Percentiles rank a stretch among this genome's conserved stretches.
phyloP scores from a whole-genome alignment of 2,329 filamentous ascomycete species.

The Cercospora sesami region DNA sequence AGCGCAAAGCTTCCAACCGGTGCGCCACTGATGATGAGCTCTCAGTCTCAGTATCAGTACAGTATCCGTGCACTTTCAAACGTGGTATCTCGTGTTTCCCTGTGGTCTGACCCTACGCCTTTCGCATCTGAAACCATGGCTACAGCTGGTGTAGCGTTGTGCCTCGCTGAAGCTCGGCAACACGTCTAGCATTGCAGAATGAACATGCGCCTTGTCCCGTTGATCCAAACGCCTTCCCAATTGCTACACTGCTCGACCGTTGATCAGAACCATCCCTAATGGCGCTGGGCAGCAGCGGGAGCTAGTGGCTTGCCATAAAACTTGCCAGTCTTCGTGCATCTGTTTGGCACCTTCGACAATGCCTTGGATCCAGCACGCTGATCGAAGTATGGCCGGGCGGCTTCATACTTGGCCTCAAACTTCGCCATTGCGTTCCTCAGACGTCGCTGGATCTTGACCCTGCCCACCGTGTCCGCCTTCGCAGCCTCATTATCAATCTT shows the following conservation, averaged over 20 bases:
- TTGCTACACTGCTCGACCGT: not conserved
- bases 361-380: not conserved
- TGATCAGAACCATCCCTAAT: slow-evolving; percentile 9
- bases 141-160: not conserved
- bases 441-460: not conserved
- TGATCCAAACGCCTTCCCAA: not conserved
- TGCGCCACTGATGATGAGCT: not conserved
- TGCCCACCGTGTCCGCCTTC: not conserved
- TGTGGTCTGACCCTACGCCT: not conserved
- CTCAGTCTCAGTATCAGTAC: not conserved
- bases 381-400: not conserved
- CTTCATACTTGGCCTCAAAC: not conserved
- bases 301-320: not conserved
- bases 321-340: not conserved
- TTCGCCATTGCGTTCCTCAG: not conserved
- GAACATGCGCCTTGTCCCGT: not conserved
- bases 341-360: not conserved
- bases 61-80: not conserved
- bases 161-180: not conserved
- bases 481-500: not conserved
- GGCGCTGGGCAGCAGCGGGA: not conserved
- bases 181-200: not conserved
- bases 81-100: not conserved
- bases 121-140: not conserved
- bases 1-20: not conserved